phyloP scores from a whole-genome alignment of 2,329 filamentous ascomycete species.

The Stagonosporopsis rhizophila region DNA sequence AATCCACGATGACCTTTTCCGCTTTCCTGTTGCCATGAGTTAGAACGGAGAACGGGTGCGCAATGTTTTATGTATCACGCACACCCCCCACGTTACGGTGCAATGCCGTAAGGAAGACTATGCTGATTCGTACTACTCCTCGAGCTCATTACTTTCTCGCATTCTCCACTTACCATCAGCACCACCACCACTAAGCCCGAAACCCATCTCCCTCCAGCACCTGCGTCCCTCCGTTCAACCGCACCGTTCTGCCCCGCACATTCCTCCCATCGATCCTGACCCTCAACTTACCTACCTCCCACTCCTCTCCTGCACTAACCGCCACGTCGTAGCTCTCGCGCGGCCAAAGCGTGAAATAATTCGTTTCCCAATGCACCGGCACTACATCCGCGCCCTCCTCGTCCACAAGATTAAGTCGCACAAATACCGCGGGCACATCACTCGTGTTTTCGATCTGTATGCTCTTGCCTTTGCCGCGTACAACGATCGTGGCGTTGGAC shows the following conservation, averaged over 20 bases:
- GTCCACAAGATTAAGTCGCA: conserved; percentile 61
- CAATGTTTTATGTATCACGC: too few species aligned
- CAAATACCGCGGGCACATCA: conserved; percentile 63
- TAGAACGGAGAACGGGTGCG: too few species aligned
- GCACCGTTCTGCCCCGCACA: conserved; percentile 17
- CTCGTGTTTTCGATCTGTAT: conserved; percentile 62
- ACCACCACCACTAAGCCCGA: neutral
- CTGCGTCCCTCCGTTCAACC: conserved; percentile 14
- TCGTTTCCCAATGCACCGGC: conserved; percentile 66
- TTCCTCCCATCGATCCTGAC: conserved; percentile 24
- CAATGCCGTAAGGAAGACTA: neutral
- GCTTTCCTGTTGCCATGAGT: neutral
- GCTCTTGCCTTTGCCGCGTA: conserved; percentile 21
- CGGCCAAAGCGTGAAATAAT: conserved; percentile 69
- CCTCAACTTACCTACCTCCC: neutral
- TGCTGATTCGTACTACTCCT: neutral
- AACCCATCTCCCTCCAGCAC: conserved; percentile 5
- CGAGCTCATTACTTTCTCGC: neutral
- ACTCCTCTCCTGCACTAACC: neutral
- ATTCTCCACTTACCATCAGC: neutral
- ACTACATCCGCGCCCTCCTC: conserved; percentile 54
- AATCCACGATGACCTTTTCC: neutral
- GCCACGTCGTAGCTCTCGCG: conserved; percentile 50
- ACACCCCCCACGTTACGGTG: too few species aligned
- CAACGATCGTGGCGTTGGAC: conserved; percentile 14